A percentile compares a stretch with the other conserved stretches of the same genome.
phyloP scores from a whole-genome alignment of 352 stramenopile genomes.

The Phytophthora idaei region DNA sequence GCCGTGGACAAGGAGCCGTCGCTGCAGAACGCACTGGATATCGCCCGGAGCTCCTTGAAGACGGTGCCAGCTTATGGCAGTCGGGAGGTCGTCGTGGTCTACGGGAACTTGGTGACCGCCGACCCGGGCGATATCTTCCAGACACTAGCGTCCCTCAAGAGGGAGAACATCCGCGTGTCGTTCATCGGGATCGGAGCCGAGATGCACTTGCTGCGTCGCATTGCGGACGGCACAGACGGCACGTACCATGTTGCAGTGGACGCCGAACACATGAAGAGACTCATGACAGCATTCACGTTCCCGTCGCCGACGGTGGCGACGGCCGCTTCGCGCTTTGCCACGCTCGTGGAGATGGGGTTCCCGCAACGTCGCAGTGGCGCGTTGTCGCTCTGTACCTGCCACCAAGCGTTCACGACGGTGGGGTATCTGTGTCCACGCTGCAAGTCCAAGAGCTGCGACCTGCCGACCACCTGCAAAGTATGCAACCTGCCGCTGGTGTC shows the following conservation, averaged over 20 bases:
- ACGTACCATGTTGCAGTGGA: conserved; percentile 95
- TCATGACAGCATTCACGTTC: conserved; percentile 94
- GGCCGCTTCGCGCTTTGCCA: conserved; percentile 67
- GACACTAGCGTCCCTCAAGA: conserved; percentile 91
- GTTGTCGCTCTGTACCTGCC: conserved; percentile 86
- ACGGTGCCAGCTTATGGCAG: conserved; percentile 58
- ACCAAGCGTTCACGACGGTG: conserved; percentile 88
- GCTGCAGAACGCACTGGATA: conserved; percentile 91
- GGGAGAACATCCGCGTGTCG: conserved; percentile 91
- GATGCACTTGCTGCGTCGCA: conserved; percentile 88
- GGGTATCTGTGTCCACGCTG: conserved; percentile 95
- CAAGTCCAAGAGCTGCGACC: conserved; percentile 93
- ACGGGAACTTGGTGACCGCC: conserved; percentile 94
- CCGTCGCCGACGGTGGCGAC: conserved; percentile 90
- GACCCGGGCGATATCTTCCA: conserved; percentile 97
- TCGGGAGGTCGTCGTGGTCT: conserved; percentile 94
- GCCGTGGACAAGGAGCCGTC: conserved; percentile 88
- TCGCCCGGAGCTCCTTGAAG: conserved; percentile 70
- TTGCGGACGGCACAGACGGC: conserved; percentile 92
- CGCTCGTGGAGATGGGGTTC: conserved; percentile 88
- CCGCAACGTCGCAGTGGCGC: conserved; percentile 73
- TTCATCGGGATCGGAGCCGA: conserved; percentile 96
- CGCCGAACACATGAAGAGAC: conserved; percentile 89
- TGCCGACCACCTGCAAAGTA: conserved; percentile 96
- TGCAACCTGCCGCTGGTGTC: conserved; percentile 97